Percentiles rank a stretch among this genome's conserved stretches.
Evolutionary conservation across 768 basidiomycete genomes (phyloP).

Genomic region (Kwoniella europaea): DNA sequence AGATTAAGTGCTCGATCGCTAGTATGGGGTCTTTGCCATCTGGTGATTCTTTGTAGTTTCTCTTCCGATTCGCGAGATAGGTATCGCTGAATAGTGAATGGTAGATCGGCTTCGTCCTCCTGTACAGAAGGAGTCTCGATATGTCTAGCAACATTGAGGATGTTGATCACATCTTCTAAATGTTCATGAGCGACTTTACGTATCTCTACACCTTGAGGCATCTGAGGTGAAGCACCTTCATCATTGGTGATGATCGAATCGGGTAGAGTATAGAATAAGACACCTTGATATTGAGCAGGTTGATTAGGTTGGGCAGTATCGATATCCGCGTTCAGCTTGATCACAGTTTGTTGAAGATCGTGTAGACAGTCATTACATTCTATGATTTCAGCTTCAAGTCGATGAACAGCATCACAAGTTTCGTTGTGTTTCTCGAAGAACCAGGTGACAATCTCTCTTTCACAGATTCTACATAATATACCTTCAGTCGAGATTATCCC

Average conservation of each 20-base stretch:
- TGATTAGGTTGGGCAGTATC: constrained; percentile 66
- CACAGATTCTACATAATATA: constrained; percentile 96
- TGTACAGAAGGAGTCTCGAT: constrained; percentile 85
- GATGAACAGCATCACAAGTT: constrained; percentile 94
- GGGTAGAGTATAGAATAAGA: constrained; percentile 45
- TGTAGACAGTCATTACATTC: constrained; percentile 91
- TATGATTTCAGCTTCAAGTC: constrained; percentile 89
- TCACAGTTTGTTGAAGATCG: constrained; percentile 84
- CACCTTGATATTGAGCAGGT: constrained; percentile 48
- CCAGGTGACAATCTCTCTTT: constrained; percentile 95
- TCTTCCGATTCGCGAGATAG: constrained; percentile 88
- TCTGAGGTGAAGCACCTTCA: constrained; percentile 25
- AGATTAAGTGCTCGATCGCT: constrained; percentile 83
- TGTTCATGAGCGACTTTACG: constrained; percentile 64
- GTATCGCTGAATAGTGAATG: constrained; percentile 87
- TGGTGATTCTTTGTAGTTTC: constrained; percentile 78
- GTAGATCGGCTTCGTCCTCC: constrained; percentile 81
- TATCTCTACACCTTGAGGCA: constrained; percentile 43
- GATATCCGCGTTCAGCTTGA: constrained; percentile 73
- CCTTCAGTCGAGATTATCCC: constrained; percentile 78
- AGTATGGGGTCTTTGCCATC: constrained; percentile 82
- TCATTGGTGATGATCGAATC: constrained; percentile 40
- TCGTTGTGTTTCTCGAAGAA: constrained; percentile 99
- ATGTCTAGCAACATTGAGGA: constrained; percentile 76
- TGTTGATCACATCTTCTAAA: constrained; percentile 84